These are phyloP conservation scores for Symbiodinium pilosum DNA, from an alignment of 73 alveolate species.

Conservation along the genomic window DNA sequence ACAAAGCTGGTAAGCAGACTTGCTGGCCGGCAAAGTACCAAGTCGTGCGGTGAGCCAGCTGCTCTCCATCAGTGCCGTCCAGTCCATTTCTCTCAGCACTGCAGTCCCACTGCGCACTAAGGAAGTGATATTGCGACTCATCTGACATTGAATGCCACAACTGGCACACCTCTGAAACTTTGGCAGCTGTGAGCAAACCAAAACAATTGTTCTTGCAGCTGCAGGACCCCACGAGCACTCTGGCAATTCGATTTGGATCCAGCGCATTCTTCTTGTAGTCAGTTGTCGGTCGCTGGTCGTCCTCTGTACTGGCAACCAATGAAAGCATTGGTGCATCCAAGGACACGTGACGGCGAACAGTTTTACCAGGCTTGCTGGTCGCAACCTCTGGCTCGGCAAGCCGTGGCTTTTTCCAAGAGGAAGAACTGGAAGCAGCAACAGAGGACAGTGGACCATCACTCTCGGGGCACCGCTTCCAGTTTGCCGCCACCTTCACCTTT, in stretches of 20 bases:
- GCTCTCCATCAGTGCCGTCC: background rate
- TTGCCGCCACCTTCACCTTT: background rate
- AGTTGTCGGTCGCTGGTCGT: background rate
- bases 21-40: constrained; percentile 32
- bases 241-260: constrained; percentile 13
- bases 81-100: background rate
- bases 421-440: background rate
- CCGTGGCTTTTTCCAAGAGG: background rate
- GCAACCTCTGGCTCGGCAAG: background rate
- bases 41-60: constrained; percentile 29
- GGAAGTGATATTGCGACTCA: constrained; percentile 18
- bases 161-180: constrained; percentile 8
- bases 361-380: background rate
- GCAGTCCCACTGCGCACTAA: constrained; percentile 58
- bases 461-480: background rate
- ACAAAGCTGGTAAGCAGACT: constrained; percentile 18
- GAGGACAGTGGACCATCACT: background rate
- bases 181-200: background rate
- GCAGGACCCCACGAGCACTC: background rate
- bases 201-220: constrained; percentile 26
- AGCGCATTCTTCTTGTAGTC: constrained; percentile 21
- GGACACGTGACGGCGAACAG: constrained; percentile 24
- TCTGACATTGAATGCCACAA: constrained; percentile 27
- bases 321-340: constrained; percentile 29
- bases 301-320: background rate